Evolutionary conservation across 495 filamentous ascomycete genomes (phyloP).

Genomic region (Xylaria venustula): DNA sequence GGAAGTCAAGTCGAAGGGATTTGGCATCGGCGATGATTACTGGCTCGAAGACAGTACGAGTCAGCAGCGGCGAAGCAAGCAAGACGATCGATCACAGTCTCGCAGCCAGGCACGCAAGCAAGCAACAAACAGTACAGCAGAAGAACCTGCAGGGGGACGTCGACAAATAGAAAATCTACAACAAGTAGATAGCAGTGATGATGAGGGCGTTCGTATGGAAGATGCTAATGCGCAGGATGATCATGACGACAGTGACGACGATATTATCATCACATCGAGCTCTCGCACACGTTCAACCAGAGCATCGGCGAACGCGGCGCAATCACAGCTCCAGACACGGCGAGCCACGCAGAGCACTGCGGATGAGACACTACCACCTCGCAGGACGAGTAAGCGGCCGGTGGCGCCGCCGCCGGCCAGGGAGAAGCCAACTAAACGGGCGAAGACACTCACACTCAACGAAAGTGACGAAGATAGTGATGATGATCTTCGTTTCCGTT

Average conservation of each 20-base stretch:
- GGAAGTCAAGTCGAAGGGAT: constrained; percentile 74
- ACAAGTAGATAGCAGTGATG: constrained; percentile 40
- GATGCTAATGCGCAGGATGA: constrained; percentile 22
- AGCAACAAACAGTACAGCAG: background rate
- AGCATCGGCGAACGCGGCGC: constrained; percentile 26
- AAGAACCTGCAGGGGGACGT: constrained; percentile 7
- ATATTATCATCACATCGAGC: constrained; percentile 16
- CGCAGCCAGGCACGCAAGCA: constrained; percentile 21
- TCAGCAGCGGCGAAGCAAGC: constrained; percentile 24
- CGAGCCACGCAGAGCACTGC: constrained; percentile 26
- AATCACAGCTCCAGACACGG: constrained; percentile 33
- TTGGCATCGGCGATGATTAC: constrained; percentile 82
- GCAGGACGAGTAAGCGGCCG: constrained; percentile 35
- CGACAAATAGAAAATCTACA: constrained; percentile 14
- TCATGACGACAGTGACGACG: constrained; percentile 21
- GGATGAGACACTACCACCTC: constrained; percentile 19
- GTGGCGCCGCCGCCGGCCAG: constrained; percentile 33
- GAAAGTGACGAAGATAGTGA: constrained; percentile 54
- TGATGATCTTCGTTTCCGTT: constrained; percentile 58
- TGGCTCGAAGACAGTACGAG: constrained; percentile 58
- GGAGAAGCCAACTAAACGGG: constrained; percentile 44
- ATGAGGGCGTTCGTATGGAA: constrained; percentile 28
- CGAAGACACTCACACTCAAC: constrained; percentile 31
- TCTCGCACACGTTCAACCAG: constrained; percentile 23
- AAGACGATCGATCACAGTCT: constrained; percentile 25